A percentile compares a stretch with the other conserved stretches of the same genome.
These are phyloP conservation scores for Coniferiporia weirii DNA, from an alignment of 1,284 basidiomycete species.

Conservation along the genomic window DNA sequence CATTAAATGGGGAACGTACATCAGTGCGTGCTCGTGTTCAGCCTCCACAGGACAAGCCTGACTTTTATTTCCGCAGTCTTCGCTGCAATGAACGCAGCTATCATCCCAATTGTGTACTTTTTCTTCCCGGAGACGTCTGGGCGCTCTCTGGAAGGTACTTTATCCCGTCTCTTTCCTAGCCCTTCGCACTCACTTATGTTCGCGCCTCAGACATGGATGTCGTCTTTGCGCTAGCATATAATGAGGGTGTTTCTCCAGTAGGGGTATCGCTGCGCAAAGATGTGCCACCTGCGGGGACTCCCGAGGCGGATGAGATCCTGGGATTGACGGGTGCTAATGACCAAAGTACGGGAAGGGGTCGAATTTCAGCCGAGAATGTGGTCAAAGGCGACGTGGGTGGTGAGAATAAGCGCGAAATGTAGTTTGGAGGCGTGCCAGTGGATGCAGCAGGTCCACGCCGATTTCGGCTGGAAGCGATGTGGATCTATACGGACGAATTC, in stretches of 20 bases:
- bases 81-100: slow-evolving; percentile 53
- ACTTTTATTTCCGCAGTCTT: slow-evolving; percentile 38
- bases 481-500: too few species aligned
- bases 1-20: slow-evolving; percentile 60
- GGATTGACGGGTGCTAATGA: background rate
- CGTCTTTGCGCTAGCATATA: slow-evolving; percentile 54
- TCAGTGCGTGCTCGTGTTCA: slow-evolving; percentile 31
- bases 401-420: too few species aligned
- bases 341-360: too few species aligned
- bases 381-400: too few species aligned
- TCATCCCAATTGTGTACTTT: slow-evolving; percentile 55
- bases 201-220: slow-evolving; percentile 44
- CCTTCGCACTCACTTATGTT: too few species aligned
- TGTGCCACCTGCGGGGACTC: slow-evolving; percentile 31
- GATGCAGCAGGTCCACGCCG: too few species aligned
- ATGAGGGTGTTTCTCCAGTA: slow-evolving; percentile 53
- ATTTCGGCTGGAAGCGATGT: too few species aligned
- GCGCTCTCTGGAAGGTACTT: slow-evolving; percentile 45
- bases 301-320: slow-evolving; percentile 18
- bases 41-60: too few species aligned
- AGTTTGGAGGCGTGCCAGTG: too few species aligned
- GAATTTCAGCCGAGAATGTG: too few species aligned
- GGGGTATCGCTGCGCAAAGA: slow-evolving; percentile 51
- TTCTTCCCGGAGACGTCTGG: slow-evolving; percentile 68
- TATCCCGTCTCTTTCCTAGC: too few species aligned